These are phyloP conservation scores for Gynandropsis gynandra DNA, from an alignment of 345 rosid species.

Conservation along the genomic window DNA sequence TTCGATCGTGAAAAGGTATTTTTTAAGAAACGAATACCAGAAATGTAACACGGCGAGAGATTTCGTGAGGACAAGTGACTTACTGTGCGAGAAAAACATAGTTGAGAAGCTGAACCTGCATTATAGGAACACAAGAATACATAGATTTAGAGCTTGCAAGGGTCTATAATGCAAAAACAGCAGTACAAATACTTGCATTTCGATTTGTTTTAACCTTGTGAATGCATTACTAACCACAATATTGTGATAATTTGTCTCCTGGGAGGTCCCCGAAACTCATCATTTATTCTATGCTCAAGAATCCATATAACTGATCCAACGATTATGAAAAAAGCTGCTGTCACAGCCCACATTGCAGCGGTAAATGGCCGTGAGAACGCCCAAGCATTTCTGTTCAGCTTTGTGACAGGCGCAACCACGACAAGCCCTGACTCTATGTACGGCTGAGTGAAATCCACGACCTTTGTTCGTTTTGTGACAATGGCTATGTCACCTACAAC, in stretches of 20 bases:
- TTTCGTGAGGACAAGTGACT: slow-evolving; percentile 23
- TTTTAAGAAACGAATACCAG: neutral
- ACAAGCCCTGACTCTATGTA: slow-evolving; percentile 83
- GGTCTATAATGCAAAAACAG: neutral
- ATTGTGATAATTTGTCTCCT: slow-evolving; percentile 59
- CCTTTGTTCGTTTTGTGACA: slow-evolving; percentile 57
- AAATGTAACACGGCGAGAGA: neutral
- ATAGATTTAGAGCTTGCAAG: slow-evolving; percentile 1
- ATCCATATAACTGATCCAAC: slow-evolving; percentile 85
- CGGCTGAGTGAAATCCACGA: slow-evolving; percentile 84
- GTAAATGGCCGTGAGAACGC: slow-evolving; percentile 77
- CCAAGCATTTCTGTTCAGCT: slow-evolving; percentile 62
- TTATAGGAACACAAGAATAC: neutral
- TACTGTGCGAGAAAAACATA: slow-evolving; percentile 86
- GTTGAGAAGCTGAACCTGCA: slow-evolving; percentile 94
- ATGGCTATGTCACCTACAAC: slow-evolving; percentile 79
- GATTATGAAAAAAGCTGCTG: slow-evolving; percentile 55
- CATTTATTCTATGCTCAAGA: slow-evolving; percentile 82
- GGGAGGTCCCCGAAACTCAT: slow-evolving; percentile 86
- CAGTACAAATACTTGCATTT: neutral
- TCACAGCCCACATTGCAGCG: slow-evolving; percentile 75
- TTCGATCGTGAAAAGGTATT: slow-evolving; percentile 9
- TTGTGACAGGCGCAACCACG: slow-evolving; percentile 75
- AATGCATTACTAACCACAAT: slow-evolving; percentile 52
- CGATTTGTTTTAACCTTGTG: neutral